Evolutionary conservation across 2,329 filamentous ascomycete species (phyloP).

Genomic region (Xylariaceae sp.): DNA sequence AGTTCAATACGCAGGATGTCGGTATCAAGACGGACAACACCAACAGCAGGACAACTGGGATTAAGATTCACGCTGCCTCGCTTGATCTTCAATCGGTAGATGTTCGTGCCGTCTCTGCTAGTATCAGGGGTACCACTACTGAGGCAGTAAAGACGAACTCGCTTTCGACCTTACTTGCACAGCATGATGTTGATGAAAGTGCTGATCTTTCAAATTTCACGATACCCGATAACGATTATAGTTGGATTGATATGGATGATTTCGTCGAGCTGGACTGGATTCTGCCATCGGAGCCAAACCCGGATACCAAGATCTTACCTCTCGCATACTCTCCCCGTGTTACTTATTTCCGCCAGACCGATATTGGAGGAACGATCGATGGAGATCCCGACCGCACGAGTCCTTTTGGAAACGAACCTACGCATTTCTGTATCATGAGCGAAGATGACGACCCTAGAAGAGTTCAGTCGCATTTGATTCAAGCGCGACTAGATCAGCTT

Average conservation of each 20-base stretch:
- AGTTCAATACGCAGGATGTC: conserved; percentile 77
- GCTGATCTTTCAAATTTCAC: conserved; percentile 82
- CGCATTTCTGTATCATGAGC: conserved; percentile 93
- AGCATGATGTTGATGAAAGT: conserved; percentile 48
- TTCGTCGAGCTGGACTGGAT: conserved; percentile 99
- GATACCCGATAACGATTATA: conserved; percentile 91
- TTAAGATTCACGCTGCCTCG: conserved; percentile 93
- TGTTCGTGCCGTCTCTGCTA: conserved; percentile 87
- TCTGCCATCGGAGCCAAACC: conserved; percentile 80
- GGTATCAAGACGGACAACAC: conserved; percentile 68
- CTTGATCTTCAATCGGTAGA: conserved; percentile 88
- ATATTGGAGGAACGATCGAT: conserved; percentile 74
- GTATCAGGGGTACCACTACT: conserved; percentile 71
- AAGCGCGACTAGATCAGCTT: conserved; percentile 72
- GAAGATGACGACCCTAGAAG: conserved; percentile 80
- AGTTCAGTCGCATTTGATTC: conserved; percentile 82
- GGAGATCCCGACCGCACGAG: conserved; percentile 80
- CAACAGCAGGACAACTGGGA: conserved; percentile 77
- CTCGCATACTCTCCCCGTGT: conserved; percentile 89
- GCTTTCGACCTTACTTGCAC: conserved; percentile 45
- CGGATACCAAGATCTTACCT: conserved; percentile 89
- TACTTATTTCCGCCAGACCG: conserved; percentile 95
- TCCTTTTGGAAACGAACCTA: conserved; percentile 87
- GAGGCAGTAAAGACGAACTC: conserved; percentile 66
- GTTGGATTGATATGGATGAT: conserved; percentile 99